phyloP scores from a whole-genome alignment of 768 basidiomycete species.

The Termitomyces sp. region DNA sequence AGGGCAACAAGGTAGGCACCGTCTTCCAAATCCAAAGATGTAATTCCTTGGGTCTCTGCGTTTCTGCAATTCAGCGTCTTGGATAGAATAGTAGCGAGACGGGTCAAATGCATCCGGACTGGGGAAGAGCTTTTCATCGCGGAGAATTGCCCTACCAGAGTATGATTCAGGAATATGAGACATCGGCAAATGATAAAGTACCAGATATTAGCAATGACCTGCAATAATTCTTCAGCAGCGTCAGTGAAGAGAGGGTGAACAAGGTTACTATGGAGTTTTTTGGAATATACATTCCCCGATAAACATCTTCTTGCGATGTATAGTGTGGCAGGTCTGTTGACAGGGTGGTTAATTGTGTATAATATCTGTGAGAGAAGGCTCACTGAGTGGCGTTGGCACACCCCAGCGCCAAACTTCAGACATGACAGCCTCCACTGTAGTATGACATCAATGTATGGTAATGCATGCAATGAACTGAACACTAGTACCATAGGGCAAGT shows the following conservation, averaged over 20 bases:
- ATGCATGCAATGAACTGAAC: slow-evolving; percentile 18
- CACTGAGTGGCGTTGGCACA: slow-evolving; percentile 6
- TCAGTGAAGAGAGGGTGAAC: neutral
- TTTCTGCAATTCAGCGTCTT: neutral
- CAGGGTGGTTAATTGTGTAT: too few species aligned
- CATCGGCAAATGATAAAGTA: slow-evolving; percentile 7
- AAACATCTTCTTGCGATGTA: slow-evolving; percentile 30
- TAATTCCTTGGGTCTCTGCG: slow-evolving; percentile 5
- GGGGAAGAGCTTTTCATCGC: slow-evolving; percentile 4
- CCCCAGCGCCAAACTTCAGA: slow-evolving; percentile 12
- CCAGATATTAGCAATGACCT: slow-evolving; percentile 31
- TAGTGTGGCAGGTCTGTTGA: slow-evolving; percentile 30
- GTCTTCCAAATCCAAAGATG: slow-evolving; percentile 12
- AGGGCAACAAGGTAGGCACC: slow-evolving; percentile 3
- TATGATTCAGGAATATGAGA: neutral
- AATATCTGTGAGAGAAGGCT: too few species aligned
- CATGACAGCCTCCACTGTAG: slow-evolving; percentile 7
- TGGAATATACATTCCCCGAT: slow-evolving; percentile 34
- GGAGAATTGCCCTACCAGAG: slow-evolving; percentile 2
- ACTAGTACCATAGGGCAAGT: slow-evolving; percentile 19
- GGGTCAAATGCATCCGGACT: slow-evolving; percentile 7
- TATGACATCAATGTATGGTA: neutral
- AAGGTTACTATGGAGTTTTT: slow-evolving; percentile 28
- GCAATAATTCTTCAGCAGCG: neutral
- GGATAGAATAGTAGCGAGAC: neutral